phyloP scores from a whole-genome alignment of 768 basidiomycete species.

The Lactarius vividus region DNA sequence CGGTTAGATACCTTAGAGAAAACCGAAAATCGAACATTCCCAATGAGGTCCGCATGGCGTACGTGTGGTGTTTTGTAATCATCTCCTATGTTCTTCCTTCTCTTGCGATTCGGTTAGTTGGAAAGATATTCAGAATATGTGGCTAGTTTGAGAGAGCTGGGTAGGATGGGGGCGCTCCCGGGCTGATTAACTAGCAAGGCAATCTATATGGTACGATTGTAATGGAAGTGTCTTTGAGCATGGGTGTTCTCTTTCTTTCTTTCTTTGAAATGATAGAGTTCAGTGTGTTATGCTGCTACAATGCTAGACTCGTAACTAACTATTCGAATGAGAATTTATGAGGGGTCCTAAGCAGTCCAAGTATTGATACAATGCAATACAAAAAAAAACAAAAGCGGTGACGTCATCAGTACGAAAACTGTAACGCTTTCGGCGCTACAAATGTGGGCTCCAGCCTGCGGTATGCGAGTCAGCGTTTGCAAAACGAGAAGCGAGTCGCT shows the following conservation, averaged over 20 bases:
- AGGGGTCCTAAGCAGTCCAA: too few relatives aligned
- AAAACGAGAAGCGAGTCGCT: neutral
- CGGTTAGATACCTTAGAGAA: constrained; percentile 25
- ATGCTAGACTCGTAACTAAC: neutral
- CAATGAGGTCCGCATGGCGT: constrained; percentile 10
- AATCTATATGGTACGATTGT: constrained; percentile 25
- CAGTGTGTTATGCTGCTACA: neutral
- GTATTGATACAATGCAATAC: neutral
- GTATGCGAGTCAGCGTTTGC: constrained; percentile 7
- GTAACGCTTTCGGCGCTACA: constrained; percentile 6
- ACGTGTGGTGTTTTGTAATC: constrained; percentile 14
- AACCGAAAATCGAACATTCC: constrained; percentile 14
- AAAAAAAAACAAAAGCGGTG: neutral
- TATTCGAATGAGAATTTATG: too few relatives aligned
- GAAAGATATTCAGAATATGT: constrained; percentile 4
- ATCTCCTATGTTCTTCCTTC: constrained; percentile 8
- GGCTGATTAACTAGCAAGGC: constrained; percentile 14
- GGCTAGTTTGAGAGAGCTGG: constrained; percentile 9
- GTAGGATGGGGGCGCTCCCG: neutral
- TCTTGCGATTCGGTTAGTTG: constrained; percentile 12
- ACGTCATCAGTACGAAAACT: neutral
- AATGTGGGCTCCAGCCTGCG: constrained; percentile 46
- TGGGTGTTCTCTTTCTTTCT: constrained; percentile 1
- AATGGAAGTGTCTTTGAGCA: constrained; percentile 15
- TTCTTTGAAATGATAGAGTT: neutral